Conservation (phyloP, 768 basidiomycete genomes). For the Tulasnella sp. region DNA sequence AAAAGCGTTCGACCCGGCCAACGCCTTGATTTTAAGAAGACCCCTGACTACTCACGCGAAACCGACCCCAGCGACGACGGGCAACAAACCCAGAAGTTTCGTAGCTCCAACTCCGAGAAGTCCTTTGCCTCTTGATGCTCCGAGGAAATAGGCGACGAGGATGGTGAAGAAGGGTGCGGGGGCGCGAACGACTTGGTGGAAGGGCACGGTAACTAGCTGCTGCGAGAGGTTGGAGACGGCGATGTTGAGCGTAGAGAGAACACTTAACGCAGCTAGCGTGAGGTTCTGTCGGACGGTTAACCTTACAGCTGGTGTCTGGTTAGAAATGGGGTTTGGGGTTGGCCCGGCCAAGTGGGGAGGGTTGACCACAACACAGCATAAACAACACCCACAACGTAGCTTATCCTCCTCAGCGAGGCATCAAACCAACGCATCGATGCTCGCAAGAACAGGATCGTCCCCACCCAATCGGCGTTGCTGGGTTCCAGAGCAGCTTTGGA, state of each 20-base stretch:
- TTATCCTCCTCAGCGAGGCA: constrained; percentile 43
- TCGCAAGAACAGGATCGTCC: too few species aligned
- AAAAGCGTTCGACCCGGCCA: too few species aligned
- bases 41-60: too few species aligned
- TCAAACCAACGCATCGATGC: too few species aligned
- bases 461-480: not conserved
- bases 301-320: constrained; percentile 43
- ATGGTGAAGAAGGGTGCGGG: constrained; percentile 91
- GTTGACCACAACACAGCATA: not conserved
- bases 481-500: not conserved
- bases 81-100: too few species aligned
- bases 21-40: too few species aligned
- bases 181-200: constrained; percentile 94
- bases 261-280: constrained; percentile 71
- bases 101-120: constrained; percentile 39
- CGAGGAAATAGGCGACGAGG: constrained; percentile 59
- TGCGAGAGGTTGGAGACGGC: constrained; percentile 89
- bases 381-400: constrained; percentile 40
- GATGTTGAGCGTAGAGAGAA: constrained; percentile 90
- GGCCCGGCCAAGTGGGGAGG: not conserved
- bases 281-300: constrained; percentile 47
- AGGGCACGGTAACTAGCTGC: constrained; percentile 82
- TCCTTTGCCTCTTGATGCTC: constrained; percentile 39
- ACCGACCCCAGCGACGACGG: too few species aligned
- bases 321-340: not conserved